phyloP scores from a whole-genome alignment of 768 basidiomycete genomes.

The Lentinula edodes region DNA sequence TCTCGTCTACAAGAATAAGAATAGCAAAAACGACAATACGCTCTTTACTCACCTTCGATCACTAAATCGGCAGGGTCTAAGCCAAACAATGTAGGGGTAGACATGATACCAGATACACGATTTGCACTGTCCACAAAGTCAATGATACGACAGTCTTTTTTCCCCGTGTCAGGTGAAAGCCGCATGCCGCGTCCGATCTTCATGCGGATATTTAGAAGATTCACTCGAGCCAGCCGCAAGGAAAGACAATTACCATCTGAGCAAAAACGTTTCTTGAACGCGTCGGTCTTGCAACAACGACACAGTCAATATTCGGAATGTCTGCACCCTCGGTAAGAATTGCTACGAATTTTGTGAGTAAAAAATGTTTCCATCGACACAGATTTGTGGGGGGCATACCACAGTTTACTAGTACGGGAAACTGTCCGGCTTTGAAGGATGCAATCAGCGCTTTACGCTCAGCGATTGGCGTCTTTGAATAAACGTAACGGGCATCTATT shows the following conservation, averaged over 20 bases:
- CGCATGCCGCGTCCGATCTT: conserved; percentile 93
- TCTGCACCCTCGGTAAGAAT: conserved; percentile 93
- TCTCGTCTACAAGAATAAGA: conserved; percentile 37
- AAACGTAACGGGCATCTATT: conserved; percentile 80
- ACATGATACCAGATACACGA: conserved; percentile 67
- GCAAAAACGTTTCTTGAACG: conserved; percentile 84
- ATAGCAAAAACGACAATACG: conserved; percentile 6
- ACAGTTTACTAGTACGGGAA: conserved; percentile 88
- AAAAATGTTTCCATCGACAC: background rate
- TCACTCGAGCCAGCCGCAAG: background rate
- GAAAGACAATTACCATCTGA: conserved; percentile 66
- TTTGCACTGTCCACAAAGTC: conserved; percentile 82
- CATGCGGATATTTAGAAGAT: background rate
- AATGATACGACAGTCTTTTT: conserved; percentile 80
- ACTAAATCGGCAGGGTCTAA: conserved; percentile 63
- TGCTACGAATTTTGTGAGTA: conserved; percentile 32
- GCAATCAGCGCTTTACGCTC: conserved; percentile 63
- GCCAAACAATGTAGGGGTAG: conserved; percentile 80
- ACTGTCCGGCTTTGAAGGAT: conserved; percentile 65
- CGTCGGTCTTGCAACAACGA: conserved; percentile 84
- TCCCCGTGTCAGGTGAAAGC: conserved; percentile 74
- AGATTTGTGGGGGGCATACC: conserved; percentile 36
- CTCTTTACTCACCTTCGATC: conserved; percentile 46
- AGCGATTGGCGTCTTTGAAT: conserved; percentile 55
- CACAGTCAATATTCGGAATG: conserved; percentile 91